Percentiles rank a stretch among this genome's conserved stretches.
These are phyloP conservation scores for Onygena corvina DNA, from an alignment of 2,329 filamentous ascomycete species.

Conservation along the genomic window DNA sequence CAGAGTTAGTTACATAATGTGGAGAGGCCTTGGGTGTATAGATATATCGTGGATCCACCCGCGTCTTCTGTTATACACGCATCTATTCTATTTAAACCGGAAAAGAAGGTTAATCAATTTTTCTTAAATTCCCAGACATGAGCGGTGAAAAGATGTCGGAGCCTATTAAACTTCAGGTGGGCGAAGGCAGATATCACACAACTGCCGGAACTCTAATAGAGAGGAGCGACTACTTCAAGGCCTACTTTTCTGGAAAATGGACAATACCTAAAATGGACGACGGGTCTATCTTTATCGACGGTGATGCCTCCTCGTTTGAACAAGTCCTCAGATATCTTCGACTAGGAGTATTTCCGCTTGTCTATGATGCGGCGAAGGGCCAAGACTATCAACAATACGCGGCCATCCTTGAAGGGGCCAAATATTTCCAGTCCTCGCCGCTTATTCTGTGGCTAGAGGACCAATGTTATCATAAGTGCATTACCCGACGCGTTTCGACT, in stretches of 20 bases:
- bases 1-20: too few relatives aligned
- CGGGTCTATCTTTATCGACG: slow-evolving; percentile 11
- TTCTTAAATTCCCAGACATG: neutral
- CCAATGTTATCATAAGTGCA: slow-evolving; percentile 10
- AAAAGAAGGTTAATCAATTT: too few relatives aligned
- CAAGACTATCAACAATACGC: slow-evolving; percentile 11
- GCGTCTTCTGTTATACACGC: too few relatives aligned
- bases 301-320: slow-evolving; percentile 8
- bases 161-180: slow-evolving; percentile 8
- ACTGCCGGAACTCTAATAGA: slow-evolving; percentile 7
- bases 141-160: neutral
- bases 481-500: slow-evolving; percentile 7
- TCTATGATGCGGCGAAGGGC: slow-evolving; percentile 7
- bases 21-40: too few relatives aligned
- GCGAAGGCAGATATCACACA: slow-evolving; percentile 8
- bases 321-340: slow-evolving; percentile 12
- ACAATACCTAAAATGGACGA: slow-evolving; percentile 7
- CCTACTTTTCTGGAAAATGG: slow-evolving; percentile 10
- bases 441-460: slow-evolving; percentile 12
- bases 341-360: slow-evolving; percentile 11
- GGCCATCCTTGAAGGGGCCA: slow-evolving; percentile 10
- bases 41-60: too few relatives aligned
- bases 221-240: slow-evolving; percentile 12
- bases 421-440: slow-evolving; percentile 10
- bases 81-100: too few relatives aligned